Base-by-base conservation (phyloP, 169 alveolate genomes). In the Plasmodium knowlesi region DNA sequence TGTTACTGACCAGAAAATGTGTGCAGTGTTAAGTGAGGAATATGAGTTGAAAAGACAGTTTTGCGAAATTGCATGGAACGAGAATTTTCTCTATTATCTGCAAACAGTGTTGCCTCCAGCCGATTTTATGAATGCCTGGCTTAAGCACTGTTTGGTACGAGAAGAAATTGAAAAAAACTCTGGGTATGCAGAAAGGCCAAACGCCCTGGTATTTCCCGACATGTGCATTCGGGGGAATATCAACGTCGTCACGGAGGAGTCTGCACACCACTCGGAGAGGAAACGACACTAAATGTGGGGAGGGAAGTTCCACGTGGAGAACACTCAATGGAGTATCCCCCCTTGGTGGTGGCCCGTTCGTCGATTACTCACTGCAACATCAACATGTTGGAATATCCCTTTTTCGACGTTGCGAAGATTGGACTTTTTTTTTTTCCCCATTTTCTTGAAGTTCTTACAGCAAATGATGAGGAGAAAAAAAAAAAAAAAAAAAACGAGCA, bases 61-160 rank as follows among this genome's bases (percentile, higher is more conserved):
- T 88, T 96, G 95, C 70, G 95, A 92, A 92, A 94, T 96, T n/a
- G 96, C 93, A 46, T 96, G 97, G 97, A 90, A 96, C 32, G 98
- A 96, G 82, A 91, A 94, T 0, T 96, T 95, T 73, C 80, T 96
- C 34, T 95, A 86, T 81, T 96, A 95, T 43, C 95, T 93, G 16
- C 97, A 96, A 61, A 92, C 96, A 10, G 93, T 96, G 25, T 84
- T 96, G 8, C 98, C 98, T 19, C 97, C 98, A 14, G 98, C 98
- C 30, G 98, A 96, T 84, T 96, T 95, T 83, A 90, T 96, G 88
- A 89, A 93, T 83, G 97, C 98, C 19, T 96, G 98, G 98, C 92
- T 88, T 14, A 88, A 79, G 10, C 94, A 88, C 70, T 88, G 94
- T 43, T 78, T 57, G 82, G 61, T 39, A 30, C 25, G 94, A 25